Conservation (phyloP, 306 rosid species). For the Lagenaria siceraria region DNA sequence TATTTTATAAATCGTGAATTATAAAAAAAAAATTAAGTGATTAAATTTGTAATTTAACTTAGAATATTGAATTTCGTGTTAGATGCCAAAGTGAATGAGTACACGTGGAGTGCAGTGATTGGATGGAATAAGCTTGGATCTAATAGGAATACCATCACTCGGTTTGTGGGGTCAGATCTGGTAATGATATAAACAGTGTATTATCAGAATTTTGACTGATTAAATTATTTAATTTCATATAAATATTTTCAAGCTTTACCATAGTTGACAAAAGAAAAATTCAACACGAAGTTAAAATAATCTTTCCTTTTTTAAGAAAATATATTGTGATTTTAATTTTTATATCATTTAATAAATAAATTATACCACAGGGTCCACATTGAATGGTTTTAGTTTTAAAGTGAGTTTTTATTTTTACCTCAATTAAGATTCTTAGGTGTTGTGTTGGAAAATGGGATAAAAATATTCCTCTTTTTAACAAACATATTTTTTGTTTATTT, state of each 20-base stretch:
- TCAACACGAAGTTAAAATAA: neutral
- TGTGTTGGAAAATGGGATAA: neutral
- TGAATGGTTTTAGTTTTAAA: neutral
- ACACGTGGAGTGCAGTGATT: neutral
- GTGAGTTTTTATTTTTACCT: neutral
- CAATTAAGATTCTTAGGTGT: neutral
- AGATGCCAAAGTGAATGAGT: neutral
- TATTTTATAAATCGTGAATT: no score
- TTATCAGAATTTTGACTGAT: neutral
- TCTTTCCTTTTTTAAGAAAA: no score
- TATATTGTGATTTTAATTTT: no score
- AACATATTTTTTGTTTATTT: neutral
- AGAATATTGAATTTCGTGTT: neutral
- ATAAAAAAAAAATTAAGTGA: no score
- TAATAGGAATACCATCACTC: neutral
- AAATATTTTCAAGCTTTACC: neutral
- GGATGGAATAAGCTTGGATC: neutral
- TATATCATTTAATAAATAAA: no score
- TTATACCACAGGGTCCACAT: no score
- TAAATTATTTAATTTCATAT: neutral
- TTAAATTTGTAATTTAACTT: no score
- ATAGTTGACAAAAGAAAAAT: neutral
- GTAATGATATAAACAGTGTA: neutral
- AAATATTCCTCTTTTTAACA: neutral
- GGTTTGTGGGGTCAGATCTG: slow-evolving; percentile 1